phyloP scores from a whole-genome alignment of 2,329 filamentous ascomycete species.

The Aspergillus nomiae region DNA sequence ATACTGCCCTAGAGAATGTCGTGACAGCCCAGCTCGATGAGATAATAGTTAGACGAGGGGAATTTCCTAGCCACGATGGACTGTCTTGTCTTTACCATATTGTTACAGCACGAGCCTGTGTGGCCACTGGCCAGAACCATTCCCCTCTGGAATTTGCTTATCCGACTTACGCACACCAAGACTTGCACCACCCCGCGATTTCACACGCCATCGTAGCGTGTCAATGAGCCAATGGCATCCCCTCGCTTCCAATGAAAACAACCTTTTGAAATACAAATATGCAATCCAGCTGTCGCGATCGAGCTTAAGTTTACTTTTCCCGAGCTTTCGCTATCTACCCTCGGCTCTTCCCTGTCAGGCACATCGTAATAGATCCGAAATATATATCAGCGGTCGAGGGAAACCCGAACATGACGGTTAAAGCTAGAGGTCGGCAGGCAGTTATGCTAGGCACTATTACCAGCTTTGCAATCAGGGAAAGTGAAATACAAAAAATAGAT shows the following conservation, averaged over 20 bases:
- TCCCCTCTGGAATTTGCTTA: background rate
- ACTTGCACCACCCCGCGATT: background rate
- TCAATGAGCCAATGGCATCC: background rate
- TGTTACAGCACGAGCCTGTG: background rate
- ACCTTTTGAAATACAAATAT: background rate
- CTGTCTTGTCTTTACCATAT: fast-evolving
- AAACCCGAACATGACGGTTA: background rate
- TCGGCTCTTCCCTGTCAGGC: background rate
- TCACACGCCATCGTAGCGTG: background rate
- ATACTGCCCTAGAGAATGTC: background rate
- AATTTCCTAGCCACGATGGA: background rate
- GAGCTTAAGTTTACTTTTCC: background rate
- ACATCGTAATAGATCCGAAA: fast-evolving
- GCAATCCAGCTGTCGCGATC: background rate
- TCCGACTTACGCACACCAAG: background rate
- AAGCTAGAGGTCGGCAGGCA: background rate
- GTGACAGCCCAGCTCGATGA: background rate
- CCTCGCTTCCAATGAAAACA: background rate
- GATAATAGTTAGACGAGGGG: background rate
- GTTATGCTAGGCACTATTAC: too few species aligned
- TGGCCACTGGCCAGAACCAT: background rate
- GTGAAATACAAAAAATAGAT: background rate
- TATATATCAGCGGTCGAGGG: background rate
- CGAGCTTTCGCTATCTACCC: background rate
- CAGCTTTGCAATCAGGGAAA: too few species aligned